These are phyloP conservation scores for Pythium vanterpoolii DNA, from an alignment of 352 stramenopile species.

Conservation along the genomic window DNA sequence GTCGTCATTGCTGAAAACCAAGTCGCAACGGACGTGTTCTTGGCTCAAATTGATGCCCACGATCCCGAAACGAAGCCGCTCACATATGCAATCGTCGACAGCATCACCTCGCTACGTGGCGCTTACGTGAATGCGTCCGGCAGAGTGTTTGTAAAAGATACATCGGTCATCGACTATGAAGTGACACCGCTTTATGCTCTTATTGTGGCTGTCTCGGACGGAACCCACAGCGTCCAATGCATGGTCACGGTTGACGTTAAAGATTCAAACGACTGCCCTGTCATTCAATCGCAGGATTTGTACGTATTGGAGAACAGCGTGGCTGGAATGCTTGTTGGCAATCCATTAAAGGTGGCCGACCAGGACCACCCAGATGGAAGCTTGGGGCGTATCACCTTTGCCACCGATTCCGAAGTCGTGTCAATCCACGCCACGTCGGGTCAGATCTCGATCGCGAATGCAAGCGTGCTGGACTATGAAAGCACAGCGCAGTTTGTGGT, in stretches of 20 bases:
- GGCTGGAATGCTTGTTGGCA: constrained; percentile 24
- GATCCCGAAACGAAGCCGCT: constrained; percentile 24
- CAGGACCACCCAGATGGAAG: constrained; percentile 25
- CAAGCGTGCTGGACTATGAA: constrained; percentile 21
- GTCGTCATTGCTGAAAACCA: constrained; percentile 33
- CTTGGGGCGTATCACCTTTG: constrained; percentile 16
- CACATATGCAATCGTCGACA: constrained; percentile 4
- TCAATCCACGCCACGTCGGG: constrained; percentile 19
- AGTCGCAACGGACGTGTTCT: constrained; percentile 7
- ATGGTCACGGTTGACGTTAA: constrained; percentile 27
- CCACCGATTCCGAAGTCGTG: constrained; percentile 7
- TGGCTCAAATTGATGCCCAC: constrained; percentile 12
- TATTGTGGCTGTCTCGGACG: constrained; percentile 18
- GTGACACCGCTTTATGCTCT: constrained; percentile 12
- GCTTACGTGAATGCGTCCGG: constrained; percentile 15
- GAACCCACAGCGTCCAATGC: constrained; percentile 29
- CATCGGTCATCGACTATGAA: constrained; percentile 30
- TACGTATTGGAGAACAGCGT: constrained; percentile 43
- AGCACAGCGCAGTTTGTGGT: constrained; percentile 3
- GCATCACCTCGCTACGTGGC: background rate
- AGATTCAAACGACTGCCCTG: constrained; percentile 53
- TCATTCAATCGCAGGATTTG: constrained; percentile 25
- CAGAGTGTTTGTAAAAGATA: constrained; percentile 17
- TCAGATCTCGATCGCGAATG: constrained; percentile 14
- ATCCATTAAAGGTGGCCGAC: constrained; percentile 20